Evolutionary conservation across 768 basidiomycete species (phyloP).

Genomic region (Mycena vulgaris): DNA sequence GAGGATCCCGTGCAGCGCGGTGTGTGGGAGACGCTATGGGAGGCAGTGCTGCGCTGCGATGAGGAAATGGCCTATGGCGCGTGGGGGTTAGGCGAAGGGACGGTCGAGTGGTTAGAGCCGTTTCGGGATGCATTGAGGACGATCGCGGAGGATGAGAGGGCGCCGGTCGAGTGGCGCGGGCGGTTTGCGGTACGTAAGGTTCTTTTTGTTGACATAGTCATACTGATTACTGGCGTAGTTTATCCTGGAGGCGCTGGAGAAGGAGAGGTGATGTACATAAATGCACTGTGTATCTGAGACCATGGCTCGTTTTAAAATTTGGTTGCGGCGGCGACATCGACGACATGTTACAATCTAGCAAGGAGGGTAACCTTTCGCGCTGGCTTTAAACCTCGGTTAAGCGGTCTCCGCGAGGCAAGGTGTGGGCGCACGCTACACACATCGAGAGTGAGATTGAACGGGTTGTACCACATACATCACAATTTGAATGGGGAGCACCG

Average conservation of each 20-base stretch:
- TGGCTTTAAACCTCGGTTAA: too few relatives aligned
- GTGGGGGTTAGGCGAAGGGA: constrained; percentile 3
- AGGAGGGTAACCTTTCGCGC: too few relatives aligned
- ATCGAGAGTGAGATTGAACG: too few relatives aligned
- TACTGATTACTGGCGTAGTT: constrained; percentile 9
- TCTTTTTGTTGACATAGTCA: neutral
- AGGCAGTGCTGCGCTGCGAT: constrained; percentile 11
- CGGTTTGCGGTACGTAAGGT: constrained; percentile 27
- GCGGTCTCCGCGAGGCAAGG: too few relatives aligned
- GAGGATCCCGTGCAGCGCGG: constrained; percentile 29
- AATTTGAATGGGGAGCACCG: too few relatives aligned
- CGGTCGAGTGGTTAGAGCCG: constrained; percentile 5
- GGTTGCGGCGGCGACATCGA: too few relatives aligned
- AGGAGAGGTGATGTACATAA: constrained; percentile 10
- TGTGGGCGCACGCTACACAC: too few relatives aligned
- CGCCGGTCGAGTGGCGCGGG: constrained; percentile 21
- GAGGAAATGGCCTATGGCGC: constrained; percentile 18
- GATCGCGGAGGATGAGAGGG: constrained; percentile 16
- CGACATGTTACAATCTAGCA: too few relatives aligned
- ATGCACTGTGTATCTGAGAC: too few relatives aligned
- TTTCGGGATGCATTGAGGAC: constrained; percentile 16
- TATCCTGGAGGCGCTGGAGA: constrained; percentile 16
- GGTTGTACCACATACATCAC: too few relatives aligned
- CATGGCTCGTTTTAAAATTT: too few relatives aligned
- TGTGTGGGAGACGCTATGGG: constrained; percentile 37